A percentile compares a stretch with the other conserved stretches of the same genome.
Evolutionary conservation across 306 rosid genomes (phyloP).

Genomic region (Quercus suber): DNA sequence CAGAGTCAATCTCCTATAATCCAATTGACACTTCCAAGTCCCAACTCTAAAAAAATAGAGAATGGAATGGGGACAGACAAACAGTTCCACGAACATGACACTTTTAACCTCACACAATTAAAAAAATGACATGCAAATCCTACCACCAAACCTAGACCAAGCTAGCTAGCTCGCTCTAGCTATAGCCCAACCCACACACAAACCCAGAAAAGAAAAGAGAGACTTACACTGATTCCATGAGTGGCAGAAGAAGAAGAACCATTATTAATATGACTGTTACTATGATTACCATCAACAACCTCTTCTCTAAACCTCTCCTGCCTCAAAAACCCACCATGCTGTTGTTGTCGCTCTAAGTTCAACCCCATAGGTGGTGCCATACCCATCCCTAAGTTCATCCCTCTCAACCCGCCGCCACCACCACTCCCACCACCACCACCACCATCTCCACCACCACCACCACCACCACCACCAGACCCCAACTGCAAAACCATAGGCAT

Average conservation of each 20-base stretch:
- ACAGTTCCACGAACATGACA: background rate
- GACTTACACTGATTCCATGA: conserved; percentile 51
- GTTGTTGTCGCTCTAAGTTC: conserved; percentile 60
- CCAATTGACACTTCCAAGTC: background rate
- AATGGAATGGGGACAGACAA: background rate
- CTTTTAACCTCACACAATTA: background rate
- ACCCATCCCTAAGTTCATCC: conserved; percentile 48
- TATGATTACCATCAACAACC: conserved; percentile 16
- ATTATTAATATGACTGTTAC: conserved; percentile 10
- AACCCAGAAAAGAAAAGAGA: background rate
- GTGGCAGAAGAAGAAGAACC: conserved; percentile 40
- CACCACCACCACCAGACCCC: conserved; percentile 38
- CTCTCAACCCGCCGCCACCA: conserved; percentile 29
- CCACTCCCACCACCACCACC: background rate
- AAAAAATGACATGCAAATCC: background rate
- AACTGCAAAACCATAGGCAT: conserved; percentile 59
- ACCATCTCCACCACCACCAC: conserved; percentile 12
- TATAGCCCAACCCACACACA: background rate
- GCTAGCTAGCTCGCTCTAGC: background rate
- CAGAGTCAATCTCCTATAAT: background rate
- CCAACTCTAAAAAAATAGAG: background rate
- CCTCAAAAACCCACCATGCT: conserved; percentile 36
- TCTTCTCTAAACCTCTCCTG: conserved; percentile 52
- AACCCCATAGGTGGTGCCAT: conserved; percentile 64
- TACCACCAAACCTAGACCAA: background rate